Evolutionary conservation across 495 filamentous ascomycete species (phyloP), one percentile per base, ranked within the genome.

Genomic region (Staphylotrichum longicolle): DNA sequence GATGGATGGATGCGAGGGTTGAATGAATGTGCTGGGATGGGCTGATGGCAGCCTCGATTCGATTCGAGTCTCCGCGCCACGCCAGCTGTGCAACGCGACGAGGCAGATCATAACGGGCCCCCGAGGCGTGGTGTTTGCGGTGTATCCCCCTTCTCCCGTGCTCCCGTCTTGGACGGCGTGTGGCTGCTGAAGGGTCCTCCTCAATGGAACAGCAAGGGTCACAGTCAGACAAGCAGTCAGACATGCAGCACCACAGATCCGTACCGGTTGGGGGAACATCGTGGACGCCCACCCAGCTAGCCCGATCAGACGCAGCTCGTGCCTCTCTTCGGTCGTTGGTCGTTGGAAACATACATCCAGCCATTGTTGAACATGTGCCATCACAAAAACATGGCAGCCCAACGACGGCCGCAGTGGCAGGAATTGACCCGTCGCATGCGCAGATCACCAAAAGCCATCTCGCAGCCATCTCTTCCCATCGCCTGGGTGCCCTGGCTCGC

Each of bases 61-160:
- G 51, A 27, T 50, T 32, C 35, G 32, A n/a, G 6, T 39, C 49
- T n/a, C 15, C 35, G 20, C 51, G 60, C 52, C 53, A 57, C 53
- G 46, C 46, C 60, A 49, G n/a, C 27, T 64, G 62, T 64, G 40
- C 46, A 39, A 64, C 57, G 35, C 45, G 52, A 30, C 45, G 46
- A 64, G 57, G 62, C 57, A 60, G 62, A 56, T 8, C 33, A 58
- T 14, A 50, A 45, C 42, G 33, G 33, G 50, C 5, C 35, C 20
- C 33, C 6, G 5, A 45, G 4, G 12, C 8, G 2, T 8, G 11
- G 2, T 44, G 30, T 47, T 37, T 57, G 55, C 42, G 42, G 55
- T 57, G 55, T 57, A 15, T 58, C 54, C 37, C 54, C 27, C 14
- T 30, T 41, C 12, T 27, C 20, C 20, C 20, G 20, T 27, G 20